phyloP scores from a whole-genome alignment of 31 red algal genomes.

The Odonthalia washingtoniensis region DNA sequence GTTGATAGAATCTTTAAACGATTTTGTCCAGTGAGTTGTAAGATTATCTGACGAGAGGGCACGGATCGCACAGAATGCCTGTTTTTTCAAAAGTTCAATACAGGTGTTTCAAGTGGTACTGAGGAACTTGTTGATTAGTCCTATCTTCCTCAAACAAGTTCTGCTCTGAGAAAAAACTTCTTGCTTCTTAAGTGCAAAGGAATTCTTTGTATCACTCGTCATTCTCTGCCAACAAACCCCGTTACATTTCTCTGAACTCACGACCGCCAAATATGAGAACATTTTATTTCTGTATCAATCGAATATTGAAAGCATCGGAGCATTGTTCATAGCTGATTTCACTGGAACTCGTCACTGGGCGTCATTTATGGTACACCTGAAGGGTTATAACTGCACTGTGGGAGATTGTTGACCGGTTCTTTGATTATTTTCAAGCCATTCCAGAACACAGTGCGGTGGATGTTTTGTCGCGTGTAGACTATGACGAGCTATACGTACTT shows the following conservation, averaged over 20 bases:
- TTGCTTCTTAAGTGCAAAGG: slow-evolving; percentile 72
- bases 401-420: slow-evolving; percentile 32
- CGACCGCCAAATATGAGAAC: neutral
- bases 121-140: neutral
- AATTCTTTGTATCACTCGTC: slow-evolving; percentile 64
- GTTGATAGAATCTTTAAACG: neutral
- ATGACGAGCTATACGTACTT: slow-evolving; percentile 68
- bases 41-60: slow-evolving; percentile 34
- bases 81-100: slow-evolving; percentile 27
- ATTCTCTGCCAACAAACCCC: slow-evolving; percentile 45
- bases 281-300: slow-evolving; percentile 7
- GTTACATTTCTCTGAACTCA: slow-evolving; percentile 21
- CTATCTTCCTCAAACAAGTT: slow-evolving; percentile 52
- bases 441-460: slow-evolving; percentile 41
- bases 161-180: slow-evolving; percentile 58
- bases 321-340: slow-evolving; percentile 47
- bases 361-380: slow-evolving; percentile 67
- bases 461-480: slow-evolving; percentile 25
- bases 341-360: slow-evolving; percentile 64
- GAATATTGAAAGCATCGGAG: slow-evolving; percentile 38
- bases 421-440: slow-evolving; percentile 28
- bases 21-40: slow-evolving; percentile 30
- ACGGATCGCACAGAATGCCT: slow-evolving; percentile 41
- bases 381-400: slow-evolving; percentile 64
- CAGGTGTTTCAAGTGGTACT: neutral